Conservation (phyloP, 164 flowering plant genomes). For the Euptelea pleiosperma region DNA sequence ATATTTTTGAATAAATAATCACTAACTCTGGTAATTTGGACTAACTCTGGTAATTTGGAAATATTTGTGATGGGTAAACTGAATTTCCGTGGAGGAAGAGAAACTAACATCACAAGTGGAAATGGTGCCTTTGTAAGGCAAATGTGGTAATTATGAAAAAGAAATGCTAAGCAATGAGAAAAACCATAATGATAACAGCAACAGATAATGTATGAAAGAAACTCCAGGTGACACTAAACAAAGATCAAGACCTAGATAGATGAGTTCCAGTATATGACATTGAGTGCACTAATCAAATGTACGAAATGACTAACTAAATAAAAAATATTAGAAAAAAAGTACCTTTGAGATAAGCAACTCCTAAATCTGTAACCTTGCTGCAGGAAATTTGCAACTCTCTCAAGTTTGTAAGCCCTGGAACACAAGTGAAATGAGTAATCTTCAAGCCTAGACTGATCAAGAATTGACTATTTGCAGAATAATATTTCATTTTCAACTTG, state of each 20-base stretch:
- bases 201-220: background rate
- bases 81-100: no score
- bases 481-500: no score
- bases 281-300: background rate
- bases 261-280: background rate
- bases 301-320: no score
- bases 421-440: background rate
- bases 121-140: no score
- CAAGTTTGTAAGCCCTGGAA: constrained; percentile 64
- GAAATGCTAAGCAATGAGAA: background rate
- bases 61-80: no score
- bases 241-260: background rate
- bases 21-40: no score
- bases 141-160: no score
- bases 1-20: no score
- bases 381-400: constrained; percentile 62
- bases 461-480: no score
- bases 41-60: no score
- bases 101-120: background rate
- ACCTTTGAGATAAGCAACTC: constrained; percentile 68
- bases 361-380: constrained; percentile 60
- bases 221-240: background rate
- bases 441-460: background rate
- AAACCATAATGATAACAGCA: no score
- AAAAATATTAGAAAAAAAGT: background rate